Conservation (phyloP, 768 basidiomycete species). For the Tricholoma furcatifolium region DNA sequence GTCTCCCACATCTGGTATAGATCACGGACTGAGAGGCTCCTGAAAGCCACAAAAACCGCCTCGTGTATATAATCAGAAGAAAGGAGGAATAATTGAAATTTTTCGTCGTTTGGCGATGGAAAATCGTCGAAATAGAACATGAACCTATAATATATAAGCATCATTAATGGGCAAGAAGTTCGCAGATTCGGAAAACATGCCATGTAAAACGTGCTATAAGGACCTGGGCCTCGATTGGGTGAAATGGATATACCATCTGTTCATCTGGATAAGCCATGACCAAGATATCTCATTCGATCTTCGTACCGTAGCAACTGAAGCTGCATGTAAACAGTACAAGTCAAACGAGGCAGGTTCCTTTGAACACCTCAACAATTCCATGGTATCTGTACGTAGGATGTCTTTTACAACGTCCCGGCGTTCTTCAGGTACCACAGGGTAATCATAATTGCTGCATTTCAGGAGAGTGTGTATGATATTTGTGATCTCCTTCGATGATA, state of each 20-base stretch:
- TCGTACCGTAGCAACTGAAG: too few relatives aligned
- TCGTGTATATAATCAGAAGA: neutral
- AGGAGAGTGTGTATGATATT: too few relatives aligned
- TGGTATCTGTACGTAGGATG: too few relatives aligned
- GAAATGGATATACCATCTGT: neutral
- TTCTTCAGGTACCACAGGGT: too few relatives aligned
- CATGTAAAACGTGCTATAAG: constrained; percentile 3
- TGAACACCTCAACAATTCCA: too few relatives aligned
- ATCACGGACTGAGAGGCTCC: neutral
- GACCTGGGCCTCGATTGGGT: neutral
- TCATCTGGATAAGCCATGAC: too few relatives aligned
- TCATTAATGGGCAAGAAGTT: neutral
- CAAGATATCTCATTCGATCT: too few relatives aligned
- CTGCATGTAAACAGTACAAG: too few relatives aligned
- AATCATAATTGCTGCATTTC: too few relatives aligned
- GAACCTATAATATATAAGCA: neutral
- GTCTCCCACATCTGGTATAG: neutral
- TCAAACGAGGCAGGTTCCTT: too few relatives aligned
- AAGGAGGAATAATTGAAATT: neutral
- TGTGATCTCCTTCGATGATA: too few relatives aligned
- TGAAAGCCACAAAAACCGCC: neutral
- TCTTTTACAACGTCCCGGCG: too few relatives aligned
- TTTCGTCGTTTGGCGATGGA: neutral
- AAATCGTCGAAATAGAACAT: neutral
- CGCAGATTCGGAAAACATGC: neutral